Percentiles rank a stretch among this genome's conserved stretches.
phyloP scores from a whole-genome alignment of 805 yeast genomes.

The Pichia manshurica region DNA sequence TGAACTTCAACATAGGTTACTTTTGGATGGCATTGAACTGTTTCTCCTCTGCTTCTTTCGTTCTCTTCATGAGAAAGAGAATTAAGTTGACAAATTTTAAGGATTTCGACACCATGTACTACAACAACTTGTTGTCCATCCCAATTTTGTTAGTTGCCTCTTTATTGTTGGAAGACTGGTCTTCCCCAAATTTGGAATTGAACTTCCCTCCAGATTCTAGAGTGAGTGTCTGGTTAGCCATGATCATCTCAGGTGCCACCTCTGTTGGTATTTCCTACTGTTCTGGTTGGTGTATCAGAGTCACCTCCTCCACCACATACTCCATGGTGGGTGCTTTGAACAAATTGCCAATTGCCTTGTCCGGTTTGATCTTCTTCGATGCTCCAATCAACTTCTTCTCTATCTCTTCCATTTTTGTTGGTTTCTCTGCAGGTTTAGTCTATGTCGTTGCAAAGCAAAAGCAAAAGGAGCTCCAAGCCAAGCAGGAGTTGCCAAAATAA shows the following conservation, averaged over 20 bases:
- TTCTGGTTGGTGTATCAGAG: conserved; percentile 99
- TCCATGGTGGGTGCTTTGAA: conserved; percentile 99
- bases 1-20: conserved; percentile 66
- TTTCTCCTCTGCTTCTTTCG: conserved; percentile 89
- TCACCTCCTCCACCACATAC: conserved; percentile 96
- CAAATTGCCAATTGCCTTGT: conserved; percentile 94
- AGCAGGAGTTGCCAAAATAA: conserved; percentile 30
- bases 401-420: conserved; percentile 80
- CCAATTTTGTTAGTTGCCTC: conserved; percentile 81
- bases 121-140: conserved; percentile 89
- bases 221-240: conserved; percentile 64
- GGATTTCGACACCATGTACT: conserved; percentile 97
- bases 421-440: conserved; percentile 92
- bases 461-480: conserved; percentile 49
- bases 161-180: conserved; percentile 87
- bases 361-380: conserved; percentile 91
- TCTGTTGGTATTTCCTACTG: conserved; percentile 97
- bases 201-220: conserved; percentile 78
- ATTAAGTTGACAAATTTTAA: conserved; percentile 94
- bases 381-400: conserved; percentile 93
- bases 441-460: conserved; percentile 94
- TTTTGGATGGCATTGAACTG: conserved; percentile 97
- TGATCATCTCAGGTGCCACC: conserved; percentile 89
- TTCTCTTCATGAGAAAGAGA: conserved; percentile 93
- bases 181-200: conserved; percentile 60